Evolutionary conservation across 768 basidiomycete genomes (phyloP).

Genomic region (Lactarius deliciosus): DNA sequence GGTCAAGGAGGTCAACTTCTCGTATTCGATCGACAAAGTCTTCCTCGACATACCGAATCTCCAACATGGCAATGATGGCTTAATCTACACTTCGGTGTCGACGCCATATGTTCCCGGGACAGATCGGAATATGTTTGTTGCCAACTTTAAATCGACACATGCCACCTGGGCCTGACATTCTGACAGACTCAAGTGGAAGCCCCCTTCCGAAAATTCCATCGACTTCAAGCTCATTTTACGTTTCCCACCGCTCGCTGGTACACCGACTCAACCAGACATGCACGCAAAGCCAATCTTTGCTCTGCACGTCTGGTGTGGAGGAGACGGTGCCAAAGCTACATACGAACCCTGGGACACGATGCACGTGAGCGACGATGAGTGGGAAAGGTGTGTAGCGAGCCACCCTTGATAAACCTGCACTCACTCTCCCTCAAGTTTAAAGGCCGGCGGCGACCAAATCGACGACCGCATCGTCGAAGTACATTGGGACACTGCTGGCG

Average conservation of each 20-base stretch:
- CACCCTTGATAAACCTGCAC: neutral
- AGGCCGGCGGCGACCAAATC: conserved; percentile 76
- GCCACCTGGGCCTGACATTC: neutral
- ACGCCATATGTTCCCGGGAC: conserved; percentile 79
- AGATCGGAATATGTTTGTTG: conserved; percentile 76
- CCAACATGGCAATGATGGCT: conserved; percentile 91
- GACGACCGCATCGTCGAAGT: conserved; percentile 96
- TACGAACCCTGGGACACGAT: conserved; percentile 88
- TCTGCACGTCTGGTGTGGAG: conserved; percentile 81
- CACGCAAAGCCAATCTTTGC: conserved; percentile 83
- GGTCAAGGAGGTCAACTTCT: conserved; percentile 83
- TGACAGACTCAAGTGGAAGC: conserved; percentile 96
- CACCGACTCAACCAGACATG: conserved; percentile 69
- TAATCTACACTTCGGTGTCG: conserved; percentile 92
- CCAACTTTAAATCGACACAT: neutral
- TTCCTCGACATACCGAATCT: conserved; percentile 84
- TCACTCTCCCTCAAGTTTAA: conserved; percentile 57
- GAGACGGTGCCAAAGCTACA: conserved; percentile 47
- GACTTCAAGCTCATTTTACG: conserved; percentile 96
- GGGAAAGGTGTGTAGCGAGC: conserved; percentile 75
- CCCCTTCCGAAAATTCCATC: conserved; percentile 94
- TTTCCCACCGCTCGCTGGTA: conserved; percentile 66
- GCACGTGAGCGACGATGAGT: conserved; percentile 84
- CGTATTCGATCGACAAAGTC: conserved; percentile 86
- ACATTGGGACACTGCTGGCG: conserved; percentile 71